A percentile compares a stretch with the other conserved stretches of the same genome.
Evolutionary conservation across 257 asterid genomes (phyloP).

Genomic region (Solanum tarapatanum): DNA sequence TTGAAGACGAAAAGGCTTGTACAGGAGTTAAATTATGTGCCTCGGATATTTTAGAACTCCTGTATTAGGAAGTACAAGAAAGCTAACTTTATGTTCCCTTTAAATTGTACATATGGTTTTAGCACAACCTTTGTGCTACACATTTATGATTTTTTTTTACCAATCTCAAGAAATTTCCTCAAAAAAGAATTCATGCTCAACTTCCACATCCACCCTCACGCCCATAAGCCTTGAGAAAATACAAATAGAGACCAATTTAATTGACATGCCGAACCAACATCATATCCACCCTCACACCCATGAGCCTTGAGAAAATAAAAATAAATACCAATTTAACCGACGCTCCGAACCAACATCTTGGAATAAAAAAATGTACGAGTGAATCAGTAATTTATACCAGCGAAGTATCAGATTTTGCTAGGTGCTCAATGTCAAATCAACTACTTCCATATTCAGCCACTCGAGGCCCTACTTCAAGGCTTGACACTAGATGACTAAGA

Average conservation of each 20-base stretch:
- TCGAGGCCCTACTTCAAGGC: background rate
- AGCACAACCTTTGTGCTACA: background rate
- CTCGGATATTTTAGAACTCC: background rate
- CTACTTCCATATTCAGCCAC: background rate
- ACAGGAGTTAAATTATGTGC: background rate
- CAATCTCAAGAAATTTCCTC: background rate
- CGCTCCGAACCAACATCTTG: background rate
- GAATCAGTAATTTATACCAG: background rate
- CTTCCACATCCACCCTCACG: background rate
- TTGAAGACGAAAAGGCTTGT: background rate
- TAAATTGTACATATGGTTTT: background rate
- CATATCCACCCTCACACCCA: background rate
- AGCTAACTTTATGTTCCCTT: background rate
- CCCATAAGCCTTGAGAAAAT: background rate
- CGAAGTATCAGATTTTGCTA: background rate
- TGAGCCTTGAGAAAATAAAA: background rate
- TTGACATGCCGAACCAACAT: background rate
- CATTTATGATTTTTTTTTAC: background rate
- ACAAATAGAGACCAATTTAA: background rate
- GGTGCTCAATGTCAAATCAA: background rate
- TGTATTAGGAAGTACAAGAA: background rate
- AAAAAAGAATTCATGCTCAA: background rate
- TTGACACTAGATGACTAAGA: background rate
- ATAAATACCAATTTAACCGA: background rate
- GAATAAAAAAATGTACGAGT: background rate